Evolutionary conservation across 2,329 filamentous ascomycete species (phyloP), one percentile per base, ranked within the genome.

Genomic region (Nannizziopsis arthrosporioides): DNA sequence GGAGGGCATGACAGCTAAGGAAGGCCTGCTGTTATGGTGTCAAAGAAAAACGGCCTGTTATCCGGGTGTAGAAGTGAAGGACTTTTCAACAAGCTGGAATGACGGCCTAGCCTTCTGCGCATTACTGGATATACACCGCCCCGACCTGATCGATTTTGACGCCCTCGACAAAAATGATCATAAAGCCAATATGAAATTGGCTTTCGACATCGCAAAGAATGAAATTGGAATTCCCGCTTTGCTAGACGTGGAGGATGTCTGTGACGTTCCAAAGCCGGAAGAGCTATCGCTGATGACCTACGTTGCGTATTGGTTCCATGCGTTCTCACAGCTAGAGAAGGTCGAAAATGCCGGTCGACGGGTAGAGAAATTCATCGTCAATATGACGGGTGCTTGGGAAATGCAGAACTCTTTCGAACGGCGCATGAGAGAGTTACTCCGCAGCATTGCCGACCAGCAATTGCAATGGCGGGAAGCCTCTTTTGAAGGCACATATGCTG

Each of bases 241-340:
- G 63, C 77, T 98, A 51, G 92, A 98, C 65, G 92, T 96, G 11
- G 92, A 98, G 68, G 92, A 98, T 71, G 92, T 98, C 15, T 94
- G 87, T 65, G 92, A 98, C 63, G 90, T 98, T 22, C 78, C 88
- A 18, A 93, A 92, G 69, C 92, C 92, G 18, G 92, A 98, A 64
- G 92, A 98, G 68, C 82, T 87, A 58, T 93, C 85, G 64, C 75
- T 98, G 63, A 98, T 98, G 92, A 98, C 92, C 0, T 98, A 98
- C 67, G 98, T 98, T 59, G 92, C 92, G 55, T 98, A 98, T 73
- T 98, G 92, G 92, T 98, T 98, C 76, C 92, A 98, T 63, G 92
- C 92, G 58, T 98, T 98, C 65, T 96, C 90, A 27, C 90, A 96
- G 62, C 93, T 98, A 82, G 92, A 98, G 70, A 85, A 90, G 64